A percentile compares a stretch with the other conserved stretches of the same genome.
These are phyloP conservation scores for Imleria badia DNA, from an alignment of 768 basidiomycete species.

Conservation along the genomic window DNA sequence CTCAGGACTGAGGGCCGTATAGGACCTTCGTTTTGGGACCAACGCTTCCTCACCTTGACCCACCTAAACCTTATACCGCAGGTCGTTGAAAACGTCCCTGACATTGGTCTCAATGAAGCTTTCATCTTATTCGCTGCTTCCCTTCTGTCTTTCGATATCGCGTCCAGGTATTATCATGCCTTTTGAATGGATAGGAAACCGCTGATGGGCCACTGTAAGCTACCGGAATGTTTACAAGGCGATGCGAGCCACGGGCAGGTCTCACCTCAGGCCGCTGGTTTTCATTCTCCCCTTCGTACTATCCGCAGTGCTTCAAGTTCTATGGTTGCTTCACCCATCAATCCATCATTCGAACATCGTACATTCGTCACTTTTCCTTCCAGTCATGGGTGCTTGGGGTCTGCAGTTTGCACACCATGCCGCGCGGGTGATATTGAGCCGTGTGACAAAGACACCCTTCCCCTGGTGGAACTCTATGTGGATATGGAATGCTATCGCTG, in stretches of 20 bases:
- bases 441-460: slow-evolving; percentile 81
- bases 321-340: slow-evolving; percentile 78
- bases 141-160: slow-evolving; percentile 77
- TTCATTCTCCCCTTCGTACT: slow-evolving; percentile 79
- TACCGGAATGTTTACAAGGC: slow-evolving; percentile 81
- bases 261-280: slow-evolving; percentile 56
- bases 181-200: background rate
- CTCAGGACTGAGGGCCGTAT: background rate
- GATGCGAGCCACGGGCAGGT: slow-evolving; percentile 40
- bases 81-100: slow-evolving; percentile 51
- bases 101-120: slow-evolving; percentile 75
- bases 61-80: slow-evolving; percentile 51
- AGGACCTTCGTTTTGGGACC: slow-evolving; percentile 86
- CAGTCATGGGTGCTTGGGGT: slow-evolving; percentile 94
- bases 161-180: slow-evolving; percentile 48
- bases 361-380: slow-evolving; percentile 74
- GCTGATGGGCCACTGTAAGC: slow-evolving; percentile 37
- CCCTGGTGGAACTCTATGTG: slow-evolving; percentile 88
- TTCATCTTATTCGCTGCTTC: slow-evolving; percentile 83
- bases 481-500: slow-evolving; percentile 75
- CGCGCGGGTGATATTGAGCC: slow-evolving; percentile 89
- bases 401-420: slow-evolving; percentile 88
- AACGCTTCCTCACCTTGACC: slow-evolving; percentile 58
- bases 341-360: slow-evolving; percentile 65
- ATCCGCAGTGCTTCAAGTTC: slow-evolving; percentile 67